Evolutionary conservation across 805 yeast genomes (phyloP), one percentile per base, ranked within the genome.

Genomic region (Kodamaea jinghongensis): DNA sequence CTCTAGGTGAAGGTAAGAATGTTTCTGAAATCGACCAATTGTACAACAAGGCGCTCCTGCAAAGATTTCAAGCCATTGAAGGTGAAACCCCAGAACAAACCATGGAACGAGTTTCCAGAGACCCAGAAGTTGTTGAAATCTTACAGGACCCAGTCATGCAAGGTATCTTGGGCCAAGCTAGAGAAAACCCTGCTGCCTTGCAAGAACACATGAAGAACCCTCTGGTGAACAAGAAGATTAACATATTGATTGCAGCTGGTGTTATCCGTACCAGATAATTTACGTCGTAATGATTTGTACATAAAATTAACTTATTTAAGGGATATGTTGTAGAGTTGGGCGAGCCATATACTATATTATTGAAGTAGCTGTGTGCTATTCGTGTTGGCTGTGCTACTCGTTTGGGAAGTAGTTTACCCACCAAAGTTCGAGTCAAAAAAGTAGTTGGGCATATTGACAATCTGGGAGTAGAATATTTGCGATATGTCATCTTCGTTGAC

Each of bases 201-300:
- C 95, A 86, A 61, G 97, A 91, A 55, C 99, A 93, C 68, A 89
- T 93, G 96, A 86, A 80, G 74, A 93, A 93, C 67, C 98, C 99
- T 29, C 95, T 81, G 45, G 86, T 93, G 36, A 78, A 81, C 58
- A 83, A 81, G 63, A 93, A 93, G 79, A 81, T 93, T 54, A 83
- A 85, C 63, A 75, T 85, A 52, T 76, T 93, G 63, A 83, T 90
- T 61, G 96, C 97, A 41, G 96, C 98, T 13, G 99, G 99, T 63
- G 86, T 93, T 41, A 90, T 93, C 56, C 83, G 96, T 61, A 88
- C 96, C 23, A 82, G 96, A 59, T 83, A 60, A 45, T 28, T 31
- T 28, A 41, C 33, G 38, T 37, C 17, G 16, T 25, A 34, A 25
- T 25, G 29, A 12, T 23, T 32, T 25, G 36, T 34, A 26, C 26